Evolutionary conservation across 805 yeast genomes (phyloP), one percentile per base, ranked within the genome.

Genomic region (Saccharomyces mikatae): DNA sequence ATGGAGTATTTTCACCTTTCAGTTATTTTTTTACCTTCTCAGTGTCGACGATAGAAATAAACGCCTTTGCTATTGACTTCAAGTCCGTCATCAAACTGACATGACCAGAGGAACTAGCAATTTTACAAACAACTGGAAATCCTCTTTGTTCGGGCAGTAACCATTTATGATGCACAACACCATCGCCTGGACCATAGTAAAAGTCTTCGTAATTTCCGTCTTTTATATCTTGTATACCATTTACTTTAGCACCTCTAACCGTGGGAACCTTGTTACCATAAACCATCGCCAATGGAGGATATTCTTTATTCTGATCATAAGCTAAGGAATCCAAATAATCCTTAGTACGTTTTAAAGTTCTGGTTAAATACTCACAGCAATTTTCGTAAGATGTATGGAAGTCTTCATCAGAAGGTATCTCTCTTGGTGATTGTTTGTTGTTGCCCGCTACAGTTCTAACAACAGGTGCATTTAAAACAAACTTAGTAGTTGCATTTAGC

Each of bases 101-200:
- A 71, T 91, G 97, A 1, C 96, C 96, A 48, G 79, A 72, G 1
- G 74, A 76, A 32, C 86, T 78, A 1, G 82, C 76, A 47, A 87
- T 75, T 61, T 83, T 84, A 8, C 86, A 91, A 13, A 78, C 87
- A 1, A 87, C 78, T 2, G 85, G 83, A 63, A 86, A 89, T 0
- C 92, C 95, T 58, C 78, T 77, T 46, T 72, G 71, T 59, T 86
- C 87, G 0, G 97, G 97, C 80, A 90, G 80, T 50, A 87, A 70
- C 86, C 90, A 86, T 58, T 80, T 80, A 60, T 86, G 87, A 69
- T 87, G 87, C 1, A 89, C 89, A 21, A 91, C 97, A 47, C 97
- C 97, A 68, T 91, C 97, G 14, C 97, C 97, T 4, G 89, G 88
- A 0, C 96, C 96, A 63, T 88, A 90, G 61, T 79, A 81, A 62